phyloP scores from a whole-genome alignment of 2,329 filamentous ascomycete genomes.

The Phaeosphaeriaceae sp. region DNA sequence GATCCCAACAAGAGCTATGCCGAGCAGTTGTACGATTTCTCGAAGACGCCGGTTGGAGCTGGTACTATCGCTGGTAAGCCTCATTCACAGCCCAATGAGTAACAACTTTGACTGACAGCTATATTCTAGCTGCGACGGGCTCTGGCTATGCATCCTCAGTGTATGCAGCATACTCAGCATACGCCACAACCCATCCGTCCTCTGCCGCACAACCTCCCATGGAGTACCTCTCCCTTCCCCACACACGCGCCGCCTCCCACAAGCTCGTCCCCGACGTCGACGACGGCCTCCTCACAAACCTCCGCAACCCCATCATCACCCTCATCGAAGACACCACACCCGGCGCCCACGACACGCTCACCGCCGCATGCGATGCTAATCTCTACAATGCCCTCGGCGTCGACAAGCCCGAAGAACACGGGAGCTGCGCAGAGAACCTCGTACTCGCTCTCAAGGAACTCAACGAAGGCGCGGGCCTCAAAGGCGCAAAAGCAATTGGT shows the following conservation, averaged over 20 bases:
- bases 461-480: slow-evolving; percentile 55
- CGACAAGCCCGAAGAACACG: slow-evolving; percentile 54
- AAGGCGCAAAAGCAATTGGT: slow-evolving; percentile 55
- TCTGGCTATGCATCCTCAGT: slow-evolving; percentile 56
- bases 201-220: slow-evolving; percentile 48
- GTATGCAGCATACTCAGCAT: slow-evolving; percentile 59
- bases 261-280: slow-evolving; percentile 51
- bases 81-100: neutral
- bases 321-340: slow-evolving; percentile 54
- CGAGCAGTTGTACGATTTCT: slow-evolving; percentile 59
- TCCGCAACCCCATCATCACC: slow-evolving; percentile 55
- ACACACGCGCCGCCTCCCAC: slow-evolving; percentile 51
- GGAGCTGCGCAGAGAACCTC: slow-evolving; percentile 57
- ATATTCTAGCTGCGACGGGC: slow-evolving; percentile 51
- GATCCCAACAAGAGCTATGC: slow-evolving; percentile 58
- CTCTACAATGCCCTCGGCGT: slow-evolving; percentile 52
- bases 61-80: slow-evolving; percentile 51
- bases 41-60: slow-evolving; percentile 59
- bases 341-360: slow-evolving; percentile 56
- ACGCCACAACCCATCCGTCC: slow-evolving; percentile 44
- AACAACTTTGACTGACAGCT: neutral
- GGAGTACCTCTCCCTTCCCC: slow-evolving; percentile 57
- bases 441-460: slow-evolving; percentile 57
- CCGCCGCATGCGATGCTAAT: slow-evolving; percentile 56
- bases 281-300: slow-evolving; percentile 54